Evolutionary conservation across 2,329 filamentous ascomycete species (phyloP).

Genomic region (Penicillium thymicola): DNA sequence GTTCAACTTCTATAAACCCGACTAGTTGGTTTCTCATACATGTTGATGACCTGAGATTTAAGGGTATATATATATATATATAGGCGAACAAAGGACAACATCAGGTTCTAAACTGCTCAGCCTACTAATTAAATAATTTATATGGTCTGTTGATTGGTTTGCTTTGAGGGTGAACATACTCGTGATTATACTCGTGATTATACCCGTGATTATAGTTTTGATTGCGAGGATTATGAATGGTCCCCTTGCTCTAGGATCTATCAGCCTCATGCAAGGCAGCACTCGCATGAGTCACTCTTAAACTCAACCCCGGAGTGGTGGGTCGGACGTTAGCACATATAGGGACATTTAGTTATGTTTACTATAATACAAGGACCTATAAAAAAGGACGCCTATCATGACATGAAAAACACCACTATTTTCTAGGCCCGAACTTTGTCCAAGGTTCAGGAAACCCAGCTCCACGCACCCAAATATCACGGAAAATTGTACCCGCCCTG

Average conservation of each 20-base stretch:
- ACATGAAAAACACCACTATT: no score
- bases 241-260: background rate
- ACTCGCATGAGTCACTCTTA: constrained; percentile 2
- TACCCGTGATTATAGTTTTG: background rate
- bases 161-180: background rate
- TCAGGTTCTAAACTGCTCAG: background rate
- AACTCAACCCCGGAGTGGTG: background rate
- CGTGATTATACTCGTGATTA: background rate
- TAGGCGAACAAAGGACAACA: background rate
- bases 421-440: no score
- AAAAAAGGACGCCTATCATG: no score
- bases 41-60: background rate
- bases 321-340: background rate
- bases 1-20: background rate
- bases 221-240: background rate
- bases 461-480: no score
- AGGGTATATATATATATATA: background rate
- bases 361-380: no score
- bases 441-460: no score
- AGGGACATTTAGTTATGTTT: background rate
- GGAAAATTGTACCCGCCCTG: no score
- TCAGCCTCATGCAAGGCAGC: constrained; percentile 8
- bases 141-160: background rate
- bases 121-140: background rate
- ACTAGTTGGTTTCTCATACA: background rate